A percentile compares a stretch with the other conserved stretches of the same genome.
These are phyloP conservation scores for Termitomyces sp. DNA, from an alignment of 768 basidiomycete species.

Conservation along the genomic window DNA sequence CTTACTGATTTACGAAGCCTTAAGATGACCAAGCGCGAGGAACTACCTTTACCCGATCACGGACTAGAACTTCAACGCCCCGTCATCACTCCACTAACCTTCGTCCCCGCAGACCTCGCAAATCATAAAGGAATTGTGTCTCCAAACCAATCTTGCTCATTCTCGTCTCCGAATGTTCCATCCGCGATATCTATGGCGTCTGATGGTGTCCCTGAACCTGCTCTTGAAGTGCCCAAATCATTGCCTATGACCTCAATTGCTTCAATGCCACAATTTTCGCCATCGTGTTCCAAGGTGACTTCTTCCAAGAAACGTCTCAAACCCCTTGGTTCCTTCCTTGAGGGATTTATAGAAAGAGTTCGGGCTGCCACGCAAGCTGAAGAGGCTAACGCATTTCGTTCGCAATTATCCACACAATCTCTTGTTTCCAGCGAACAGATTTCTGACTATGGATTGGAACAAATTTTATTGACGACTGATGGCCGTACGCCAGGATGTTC, in stretches of 20 bases:
- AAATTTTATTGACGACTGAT: background rate
- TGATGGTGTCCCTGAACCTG: background rate
- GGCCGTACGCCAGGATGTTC: background rate
- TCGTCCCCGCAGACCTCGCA: background rate
- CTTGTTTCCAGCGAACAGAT: background rate
- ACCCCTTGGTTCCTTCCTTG: constrained; percentile 29
- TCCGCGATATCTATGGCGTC: background rate
- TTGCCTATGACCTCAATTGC: background rate
- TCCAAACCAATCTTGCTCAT: background rate
- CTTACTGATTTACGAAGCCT: background rate
- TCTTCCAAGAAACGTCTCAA: constrained; percentile 18
- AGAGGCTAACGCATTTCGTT: background rate
- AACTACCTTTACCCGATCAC: background rate
- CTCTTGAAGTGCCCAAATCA: background rate
- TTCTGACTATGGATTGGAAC: background rate
- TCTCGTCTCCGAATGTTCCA: background rate
- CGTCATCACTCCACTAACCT: background rate
- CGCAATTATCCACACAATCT: background rate
- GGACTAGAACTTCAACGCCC: background rate
- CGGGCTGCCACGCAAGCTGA: constrained; percentile 20
- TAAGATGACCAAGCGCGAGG: background rate
- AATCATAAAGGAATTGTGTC: background rate
- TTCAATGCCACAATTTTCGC: background rate
- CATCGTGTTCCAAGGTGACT: background rate
- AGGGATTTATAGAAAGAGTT: constrained; percentile 28